Evolutionary conservation across 306 rosid genomes (phyloP).

Genomic region (Fagus crenata): DNA sequence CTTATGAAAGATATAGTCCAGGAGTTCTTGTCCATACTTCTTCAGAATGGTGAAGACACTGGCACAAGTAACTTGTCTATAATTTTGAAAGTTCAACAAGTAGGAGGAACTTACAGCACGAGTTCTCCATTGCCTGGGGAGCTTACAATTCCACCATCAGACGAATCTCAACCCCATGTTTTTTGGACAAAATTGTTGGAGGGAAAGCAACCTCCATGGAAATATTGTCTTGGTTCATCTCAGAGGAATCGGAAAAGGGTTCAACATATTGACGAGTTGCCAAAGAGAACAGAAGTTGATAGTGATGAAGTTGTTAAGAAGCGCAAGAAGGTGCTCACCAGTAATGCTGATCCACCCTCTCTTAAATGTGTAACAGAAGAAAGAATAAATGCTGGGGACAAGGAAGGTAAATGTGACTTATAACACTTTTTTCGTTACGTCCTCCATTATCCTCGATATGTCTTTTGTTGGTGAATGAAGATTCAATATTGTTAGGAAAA

Average conservation of each 20-base stretch:
- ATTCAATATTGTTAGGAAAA: conserved; percentile 10
- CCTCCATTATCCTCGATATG: neutral
- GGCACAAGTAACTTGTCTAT: conserved; percentile 38
- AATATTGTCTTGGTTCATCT: conserved; percentile 48
- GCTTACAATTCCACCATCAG: conserved; percentile 34
- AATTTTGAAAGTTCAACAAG: conserved; percentile 57
- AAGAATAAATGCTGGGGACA: conserved; percentile 29
- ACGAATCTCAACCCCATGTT: conserved; percentile 48
- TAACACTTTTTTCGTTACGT: conserved; percentile 19
- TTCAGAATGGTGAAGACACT: conserved; percentile 45
- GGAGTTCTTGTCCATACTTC: conserved; percentile 56
- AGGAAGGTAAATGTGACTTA: conserved; percentile 53
- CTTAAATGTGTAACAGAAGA: conserved; percentile 44
- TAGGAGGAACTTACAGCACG: conserved; percentile 52
- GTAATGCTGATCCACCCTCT: conserved; percentile 35
- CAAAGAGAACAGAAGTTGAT: conserved; percentile 36
- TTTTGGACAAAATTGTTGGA: conserved; percentile 77
- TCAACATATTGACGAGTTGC: conserved; percentile 39
- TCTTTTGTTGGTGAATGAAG: conserved; percentile 27
- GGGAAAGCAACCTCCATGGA: conserved; percentile 73
- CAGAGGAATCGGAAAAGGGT: conserved; percentile 74
- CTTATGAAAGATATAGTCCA: conserved; percentile 44
- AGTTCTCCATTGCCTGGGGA: conserved; percentile 54
- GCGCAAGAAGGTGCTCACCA: conserved; percentile 53
- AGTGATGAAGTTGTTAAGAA: conserved; percentile 50